These are phyloP conservation scores for Ogataea hybrid DNA, from an alignment of 1,139 yeast genomes.

Conservation along the genomic window DNA sequence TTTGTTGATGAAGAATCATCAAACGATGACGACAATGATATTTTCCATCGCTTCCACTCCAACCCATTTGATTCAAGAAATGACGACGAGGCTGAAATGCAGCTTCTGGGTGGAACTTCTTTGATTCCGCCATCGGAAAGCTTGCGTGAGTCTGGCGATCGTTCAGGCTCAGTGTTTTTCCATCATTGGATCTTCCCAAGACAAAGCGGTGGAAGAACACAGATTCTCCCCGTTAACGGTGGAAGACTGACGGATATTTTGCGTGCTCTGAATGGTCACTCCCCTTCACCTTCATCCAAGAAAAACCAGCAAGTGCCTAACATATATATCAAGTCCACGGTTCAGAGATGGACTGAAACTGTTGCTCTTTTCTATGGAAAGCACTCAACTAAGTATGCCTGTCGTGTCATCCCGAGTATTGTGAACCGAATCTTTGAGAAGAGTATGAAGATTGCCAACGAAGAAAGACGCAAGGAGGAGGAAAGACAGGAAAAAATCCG, in stretches of 20 bases:
- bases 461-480: slow-evolving; percentile 35
- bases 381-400: slow-evolving; percentile 35
- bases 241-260: slow-evolving; percentile 26
- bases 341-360: slow-evolving; percentile 70
- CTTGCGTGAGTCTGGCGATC: slow-evolving; percentile 9
- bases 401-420: slow-evolving; percentile 50
- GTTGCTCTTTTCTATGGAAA: slow-evolving; percentile 48
- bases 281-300: slow-evolving; percentile 10
- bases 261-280: slow-evolving; percentile 20
- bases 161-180: slow-evolving; percentile 13
- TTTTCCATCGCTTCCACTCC: slow-evolving; percentile 11
- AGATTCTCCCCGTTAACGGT: slow-evolving; percentile 20
- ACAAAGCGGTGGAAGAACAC: slow-evolving; percentile 13
- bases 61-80: slow-evolving; percentile 13
- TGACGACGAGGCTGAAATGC: slow-evolving; percentile 14
- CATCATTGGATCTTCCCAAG: slow-evolving; percentile 14
- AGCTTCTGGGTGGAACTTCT: slow-evolving; percentile 8
- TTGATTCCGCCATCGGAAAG: slow-evolving; percentile 12
- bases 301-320: slow-evolving; percentile 22
- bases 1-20: slow-evolving; percentile 14
- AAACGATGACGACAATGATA: slow-evolving; percentile 23
- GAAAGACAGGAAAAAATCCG: slow-evolving; percentile 40
- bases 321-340: slow-evolving; percentile 49
- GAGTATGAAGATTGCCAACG: slow-evolving; percentile 39
- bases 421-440: slow-evolving; percentile 52